Conservation (phyloP, 495 filamentous ascomycete genomes). For the Cryomyces minteri region DNA sequence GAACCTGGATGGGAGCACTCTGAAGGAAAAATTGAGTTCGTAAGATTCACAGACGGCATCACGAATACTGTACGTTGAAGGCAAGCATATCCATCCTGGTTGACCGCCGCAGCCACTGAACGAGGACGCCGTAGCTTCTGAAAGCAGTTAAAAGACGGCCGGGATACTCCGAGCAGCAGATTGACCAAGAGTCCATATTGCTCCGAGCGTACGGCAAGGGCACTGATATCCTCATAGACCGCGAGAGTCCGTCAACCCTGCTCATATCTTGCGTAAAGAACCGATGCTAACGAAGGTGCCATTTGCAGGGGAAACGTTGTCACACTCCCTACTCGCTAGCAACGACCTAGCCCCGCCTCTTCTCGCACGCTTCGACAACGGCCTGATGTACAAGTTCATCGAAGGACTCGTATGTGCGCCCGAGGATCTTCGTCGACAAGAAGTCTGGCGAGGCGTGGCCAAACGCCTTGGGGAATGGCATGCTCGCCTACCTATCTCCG, state of each 20-base stretch:
- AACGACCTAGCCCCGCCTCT: conserved; percentile 69
- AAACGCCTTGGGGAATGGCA: conserved; percentile 83
- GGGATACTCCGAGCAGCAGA: conserved; percentile 54
- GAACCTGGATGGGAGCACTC: conserved; percentile 65
- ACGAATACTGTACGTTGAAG: conserved; percentile 65
- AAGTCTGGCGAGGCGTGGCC: conserved; percentile 71
- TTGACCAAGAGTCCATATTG: conserved; percentile 76
- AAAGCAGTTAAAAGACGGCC: conserved; percentile 74
- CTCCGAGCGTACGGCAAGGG: conserved; percentile 89
- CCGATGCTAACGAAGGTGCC: not conserved
- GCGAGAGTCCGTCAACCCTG: conserved; percentile 49
- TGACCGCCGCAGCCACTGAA: not conserved
- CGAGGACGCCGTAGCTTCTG: conserved; percentile 32
- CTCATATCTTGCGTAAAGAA: not conserved
- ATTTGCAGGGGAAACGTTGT: conserved; percentile 42
- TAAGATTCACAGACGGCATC: conserved; percentile 91
- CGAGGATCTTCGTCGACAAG: conserved; percentile 46
- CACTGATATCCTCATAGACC: conserved; percentile 90
- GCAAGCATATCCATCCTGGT: not conserved
- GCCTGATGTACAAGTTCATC: conserved; percentile 85
- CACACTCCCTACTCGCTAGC: conserved; percentile 58
- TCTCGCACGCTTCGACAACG: conserved; percentile 87
- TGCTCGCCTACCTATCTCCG: conserved; percentile 42
- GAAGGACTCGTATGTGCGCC: conserved; percentile 61
- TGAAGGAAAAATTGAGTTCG: conserved; percentile 65